Base-by-base conservation (phyloP, 345 rosid genomes). In the Lagerstroemia speciosa region DNA sequence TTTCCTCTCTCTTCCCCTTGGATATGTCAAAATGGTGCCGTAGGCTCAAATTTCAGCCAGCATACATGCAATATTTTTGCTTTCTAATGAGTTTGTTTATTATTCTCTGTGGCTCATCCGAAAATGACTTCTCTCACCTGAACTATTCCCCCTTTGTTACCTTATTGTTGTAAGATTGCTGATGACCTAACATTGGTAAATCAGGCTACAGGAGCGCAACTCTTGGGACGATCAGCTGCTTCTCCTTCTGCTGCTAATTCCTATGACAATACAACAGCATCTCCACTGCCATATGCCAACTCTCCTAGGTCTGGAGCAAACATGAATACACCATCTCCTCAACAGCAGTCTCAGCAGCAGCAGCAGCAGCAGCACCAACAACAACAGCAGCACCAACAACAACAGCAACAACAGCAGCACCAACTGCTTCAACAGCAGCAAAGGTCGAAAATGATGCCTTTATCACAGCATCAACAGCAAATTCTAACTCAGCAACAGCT, bases 291-390 rank as follows among this genome's bases (percentile, higher is more conserved):
- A 66, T 91, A 91, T 82, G 85, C 95, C 67, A 91, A 89, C 78
- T 94, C 99, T 71, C 99, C 96, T 71, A 87, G 90, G 74, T 89
- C 97, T 45, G 83, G 87, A 66, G 71, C 91, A 41, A 82, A 60
- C 71, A 85, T 94, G 84, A 94, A 86, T 68, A 80, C 83, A 19
- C 90, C 95, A 62, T 94, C 97, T 71, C 96, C 99, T 71, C 96
- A 89, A 76, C 97, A 89, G 64, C 90, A 89, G 69, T 60, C 72
- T 27, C 89, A 79, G 29, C 93, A 85, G 38, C 96, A 80, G 68
- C 92, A 85, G 62, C 87, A 79, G 48, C 89, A 84, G 30, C 89
- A 82, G 50, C 87, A 76, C 11, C 86, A 83, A 17, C 86, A 80
- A 0, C 85, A 80, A 1, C 87, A 76, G 0, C 81, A 73, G 84